Conservation (phyloP, 306 rosid species). For the Pueraria montana region DNA sequence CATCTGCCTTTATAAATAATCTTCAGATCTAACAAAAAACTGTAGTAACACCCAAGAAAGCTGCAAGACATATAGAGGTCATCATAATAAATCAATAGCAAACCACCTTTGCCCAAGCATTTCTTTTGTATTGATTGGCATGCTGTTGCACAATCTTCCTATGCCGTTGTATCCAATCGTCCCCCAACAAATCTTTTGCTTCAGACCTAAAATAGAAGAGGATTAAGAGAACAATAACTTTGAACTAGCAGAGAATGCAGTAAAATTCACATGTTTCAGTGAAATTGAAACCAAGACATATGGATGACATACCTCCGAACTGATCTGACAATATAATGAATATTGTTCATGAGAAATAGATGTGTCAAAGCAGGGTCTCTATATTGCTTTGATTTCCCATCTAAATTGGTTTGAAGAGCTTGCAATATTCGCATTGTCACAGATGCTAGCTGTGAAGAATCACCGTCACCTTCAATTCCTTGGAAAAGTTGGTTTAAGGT, state of each 20-base stretch:
- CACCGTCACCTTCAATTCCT: conserved; percentile 74
- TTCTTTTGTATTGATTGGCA: conserved; percentile 90
- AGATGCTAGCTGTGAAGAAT: conserved; percentile 69
- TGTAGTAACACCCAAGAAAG: conserved; percentile 12
- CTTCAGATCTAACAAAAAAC: background rate
- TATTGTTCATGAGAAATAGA: conserved; percentile 88
- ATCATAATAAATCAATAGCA: conserved; percentile 11
- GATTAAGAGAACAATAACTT: conserved; percentile 6
- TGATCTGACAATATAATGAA: conserved; percentile 92
- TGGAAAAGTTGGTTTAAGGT: conserved; percentile 87
- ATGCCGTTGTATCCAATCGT: conserved; percentile 91
- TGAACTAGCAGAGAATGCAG: conserved; percentile 16
- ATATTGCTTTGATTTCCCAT: conserved; percentile 56
- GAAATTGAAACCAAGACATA: conserved; percentile 9
- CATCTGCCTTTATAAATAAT: background rate
- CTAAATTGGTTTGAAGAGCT: conserved; percentile 89
- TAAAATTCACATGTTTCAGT: conserved; percentile 21
- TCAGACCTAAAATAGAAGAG: conserved; percentile 69
- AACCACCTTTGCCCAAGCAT: conserved; percentile 82
- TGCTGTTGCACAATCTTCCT: conserved; percentile 89
- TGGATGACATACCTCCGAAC: conserved; percentile 74
- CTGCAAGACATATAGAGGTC: background rate
- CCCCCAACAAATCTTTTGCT: conserved; percentile 93
- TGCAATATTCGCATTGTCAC: conserved; percentile 89
- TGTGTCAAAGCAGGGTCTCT: conserved; percentile 75